Evolutionary conservation across 1,284 basidiomycete genomes (phyloP), one percentile per base, ranked within the genome.

Genomic region (Coniferiporia weirii): DNA sequence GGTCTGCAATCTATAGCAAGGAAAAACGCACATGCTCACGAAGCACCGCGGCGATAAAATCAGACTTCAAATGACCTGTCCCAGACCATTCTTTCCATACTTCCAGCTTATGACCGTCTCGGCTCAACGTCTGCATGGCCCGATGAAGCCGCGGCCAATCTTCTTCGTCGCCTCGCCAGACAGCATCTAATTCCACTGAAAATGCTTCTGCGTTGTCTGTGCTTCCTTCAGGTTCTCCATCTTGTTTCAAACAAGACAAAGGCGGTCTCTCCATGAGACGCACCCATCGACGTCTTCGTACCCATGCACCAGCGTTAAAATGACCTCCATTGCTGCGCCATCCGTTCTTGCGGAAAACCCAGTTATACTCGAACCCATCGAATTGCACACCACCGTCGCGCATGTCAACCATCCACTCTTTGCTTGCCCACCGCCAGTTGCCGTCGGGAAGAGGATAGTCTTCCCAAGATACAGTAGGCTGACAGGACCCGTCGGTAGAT

Each of bases 341-440:
- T 52, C 82, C 71, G 53, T 79, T 77, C 27, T 72, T 69, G 15
- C 85, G 80, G 65, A 92, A 92, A 61, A 75, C 69, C 81, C 85
- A 89, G 66, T 90, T 91, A 72, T 92, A 92, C 70, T 92, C 87
- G 64, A 91, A 92, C 44, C 89, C 89, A 65, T 92, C 89, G 64
- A 87, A 79, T 66, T 89, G 85, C 4, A 91, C 85, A 65, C 85
- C 79, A 52, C 87, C 87, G 63, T 87, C 82, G 44, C 85, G 84
- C 89, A 92, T 92, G 73, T 92, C 90, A 60, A 91, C 82, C 87
- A 92, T 88, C 89, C 89, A 92, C 6, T 79, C 72, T 38, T 79
- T 79, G 40, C 87, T 89, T 2, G 90, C 82, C 89, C 89, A 92
- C 48, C 72, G 78, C 90, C 90, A 92, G 10, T 79, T 81, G 22